Evolutionary conservation across 805 yeast species (phyloP).

Genomic region (Lachancea nothofagi): DNA sequence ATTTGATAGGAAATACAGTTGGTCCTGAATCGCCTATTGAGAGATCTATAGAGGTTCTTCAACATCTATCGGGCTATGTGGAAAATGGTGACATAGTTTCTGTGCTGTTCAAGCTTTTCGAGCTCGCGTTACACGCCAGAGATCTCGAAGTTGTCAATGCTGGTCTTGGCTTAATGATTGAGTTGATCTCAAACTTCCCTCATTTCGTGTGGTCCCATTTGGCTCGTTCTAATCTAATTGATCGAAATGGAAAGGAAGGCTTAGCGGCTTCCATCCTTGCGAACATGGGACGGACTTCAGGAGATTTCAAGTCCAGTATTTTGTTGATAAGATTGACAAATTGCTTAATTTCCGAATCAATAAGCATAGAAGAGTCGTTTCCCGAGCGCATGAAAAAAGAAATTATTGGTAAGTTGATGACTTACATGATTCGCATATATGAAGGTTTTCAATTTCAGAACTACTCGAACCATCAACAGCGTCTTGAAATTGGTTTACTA

Average conservation of each 20-base stretch:
- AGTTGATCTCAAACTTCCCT: slow-evolving; percentile 46
- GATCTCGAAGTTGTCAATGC: slow-evolving; percentile 41
- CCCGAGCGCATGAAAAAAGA: slow-evolving; percentile 43
- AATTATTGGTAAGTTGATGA: slow-evolving; percentile 48
- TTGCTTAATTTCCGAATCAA: slow-evolving; percentile 47
- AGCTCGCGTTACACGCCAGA: slow-evolving; percentile 57
- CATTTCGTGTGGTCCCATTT: slow-evolving; percentile 76
- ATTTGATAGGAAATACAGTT: slow-evolving; percentile 45
- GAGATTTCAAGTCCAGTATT: slow-evolving; percentile 60
- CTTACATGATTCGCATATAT: slow-evolving; percentile 59
- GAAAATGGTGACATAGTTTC: slow-evolving; percentile 58
- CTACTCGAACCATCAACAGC: slow-evolving; percentile 50
- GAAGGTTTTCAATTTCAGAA: slow-evolving; percentile 73
- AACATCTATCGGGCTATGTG: slow-evolving; percentile 37
- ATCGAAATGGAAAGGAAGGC: slow-evolving; percentile 60
- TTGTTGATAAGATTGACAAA: slow-evolving; percentile 52
- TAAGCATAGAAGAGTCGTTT: slow-evolving; percentile 36
- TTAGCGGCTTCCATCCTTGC: slow-evolving; percentile 57
- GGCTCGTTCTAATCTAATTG: slow-evolving; percentile 58
- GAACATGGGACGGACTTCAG: slow-evolving; percentile 63
- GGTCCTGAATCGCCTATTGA: slow-evolving; percentile 34
- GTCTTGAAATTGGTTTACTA: slow-evolving; percentile 53
- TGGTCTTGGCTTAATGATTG: slow-evolving; percentile 45
- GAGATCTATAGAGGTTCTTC: slow-evolving; percentile 38
- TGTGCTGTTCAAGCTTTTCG: slow-evolving; percentile 59